phyloP scores from a whole-genome alignment of 768 basidiomycete species.

The Chalciporus pseudorubinellus region DNA sequence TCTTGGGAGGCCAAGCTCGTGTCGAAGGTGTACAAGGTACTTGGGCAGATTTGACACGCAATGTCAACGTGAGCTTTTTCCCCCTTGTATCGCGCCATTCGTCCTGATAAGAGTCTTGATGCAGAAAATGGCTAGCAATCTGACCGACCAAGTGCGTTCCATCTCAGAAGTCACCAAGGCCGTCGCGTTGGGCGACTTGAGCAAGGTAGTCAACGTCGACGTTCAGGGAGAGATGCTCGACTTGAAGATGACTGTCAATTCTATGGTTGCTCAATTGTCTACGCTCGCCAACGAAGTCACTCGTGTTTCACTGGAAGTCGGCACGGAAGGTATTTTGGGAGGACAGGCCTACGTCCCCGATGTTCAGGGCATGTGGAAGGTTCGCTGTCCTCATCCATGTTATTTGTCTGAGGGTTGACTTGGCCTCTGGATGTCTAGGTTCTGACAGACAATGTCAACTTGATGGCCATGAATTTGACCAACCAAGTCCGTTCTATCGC shows the following conservation, averaged over 20 bases:
- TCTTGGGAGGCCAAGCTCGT: slow-evolving; percentile 85
- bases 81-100: neutral
- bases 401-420: slow-evolving; percentile 15
- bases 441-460: slow-evolving; percentile 78
- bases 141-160: slow-evolving; percentile 85
- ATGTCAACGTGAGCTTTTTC: slow-evolving; percentile 73
- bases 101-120: slow-evolving; percentile 2
- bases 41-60: slow-evolving; percentile 86
- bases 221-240: slow-evolving; percentile 94
- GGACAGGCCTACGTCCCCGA: slow-evolving; percentile 92
- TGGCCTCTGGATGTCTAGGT: slow-evolving; percentile 31
- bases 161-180: slow-evolving; percentile 85
- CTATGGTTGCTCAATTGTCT: slow-evolving; percentile 71
- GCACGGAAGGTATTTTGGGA: slow-evolving; percentile 89
- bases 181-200: slow-evolving; percentile 80
- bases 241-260: slow-evolving; percentile 76
- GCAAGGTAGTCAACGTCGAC: slow-evolving; percentile 83
- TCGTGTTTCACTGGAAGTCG: slow-evolving; percentile 88
- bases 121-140: slow-evolving; percentile 84
- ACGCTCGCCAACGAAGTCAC: slow-evolving; percentile 84
- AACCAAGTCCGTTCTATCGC: slow-evolving; percentile 89
- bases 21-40: slow-evolving; percentile 92
- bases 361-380: slow-evolving; percentile 95
- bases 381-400: slow-evolving; percentile 24
- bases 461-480: slow-evolving; percentile 89